A percentile compares a stretch with the other conserved stretches of the same genome.
Conservation (phyloP, 805 yeast genomes). For the Wickerhamomyces bovis region DNA sequence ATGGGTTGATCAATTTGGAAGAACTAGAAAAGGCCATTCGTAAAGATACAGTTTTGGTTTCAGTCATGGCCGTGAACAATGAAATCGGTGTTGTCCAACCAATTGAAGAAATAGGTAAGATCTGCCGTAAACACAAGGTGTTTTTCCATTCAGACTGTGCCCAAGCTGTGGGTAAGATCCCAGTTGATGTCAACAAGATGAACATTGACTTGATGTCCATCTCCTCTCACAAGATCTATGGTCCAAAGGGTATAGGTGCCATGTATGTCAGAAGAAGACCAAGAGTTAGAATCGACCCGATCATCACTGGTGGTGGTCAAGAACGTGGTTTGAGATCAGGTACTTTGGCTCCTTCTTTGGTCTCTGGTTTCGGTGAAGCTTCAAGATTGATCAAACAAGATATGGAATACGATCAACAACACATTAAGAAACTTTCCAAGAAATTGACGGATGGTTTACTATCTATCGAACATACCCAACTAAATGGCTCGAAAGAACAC, state of each 20-base stretch:
- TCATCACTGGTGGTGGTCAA: conserved; percentile 97
- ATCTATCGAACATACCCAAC: conserved; percentile 78
- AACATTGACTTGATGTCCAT: conserved; percentile 91
- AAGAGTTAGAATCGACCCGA: conserved; percentile 92
- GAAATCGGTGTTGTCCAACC: conserved; percentile 98
- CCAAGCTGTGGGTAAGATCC: conserved; percentile 93
- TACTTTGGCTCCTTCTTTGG: conserved; percentile 93
- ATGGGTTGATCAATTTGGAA: conserved; percentile 76
- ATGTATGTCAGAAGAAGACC: conserved; percentile 95
- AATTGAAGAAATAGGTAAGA: conserved; percentile 81
- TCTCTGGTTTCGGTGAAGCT: conserved; percentile 96
- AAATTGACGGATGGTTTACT: conserved; percentile 70
- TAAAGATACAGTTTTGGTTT: conserved; percentile 85
- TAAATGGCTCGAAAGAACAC: conserved; percentile 75
- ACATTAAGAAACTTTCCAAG: conserved; percentile 65
- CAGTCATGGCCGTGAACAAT: conserved; percentile 95
- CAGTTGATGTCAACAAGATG: conserved; percentile 86
- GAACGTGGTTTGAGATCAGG: conserved; percentile 98
- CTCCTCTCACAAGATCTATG: conserved; percentile 94
- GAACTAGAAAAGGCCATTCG: conserved; percentile 78
- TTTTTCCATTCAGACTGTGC: conserved; percentile 98
- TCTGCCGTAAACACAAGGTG: conserved; percentile 82
- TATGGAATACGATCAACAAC: conserved; percentile 62
- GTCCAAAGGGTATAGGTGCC: conserved; percentile 98
- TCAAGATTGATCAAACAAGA: conserved; percentile 77